These are phyloP conservation scores for Marvania coccoides DNA, from an alignment of 139 green algal species.

Conservation along the genomic window DNA sequence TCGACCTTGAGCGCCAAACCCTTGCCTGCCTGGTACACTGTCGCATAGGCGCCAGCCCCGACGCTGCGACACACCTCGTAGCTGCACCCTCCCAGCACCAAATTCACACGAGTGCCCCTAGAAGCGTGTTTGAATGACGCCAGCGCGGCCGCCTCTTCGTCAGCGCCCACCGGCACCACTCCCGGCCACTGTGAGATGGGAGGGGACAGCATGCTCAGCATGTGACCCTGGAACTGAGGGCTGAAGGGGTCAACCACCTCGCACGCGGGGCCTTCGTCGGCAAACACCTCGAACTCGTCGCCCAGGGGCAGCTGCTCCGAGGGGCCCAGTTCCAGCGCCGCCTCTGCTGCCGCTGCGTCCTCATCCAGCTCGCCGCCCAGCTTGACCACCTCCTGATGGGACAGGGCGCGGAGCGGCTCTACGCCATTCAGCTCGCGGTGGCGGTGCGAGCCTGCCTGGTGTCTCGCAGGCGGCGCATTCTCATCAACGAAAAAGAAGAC, in stretches of 20 bases:
- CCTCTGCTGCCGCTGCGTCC: conserved; percentile 4
- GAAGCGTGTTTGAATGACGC: neutral
- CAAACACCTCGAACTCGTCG: conserved; percentile 6
- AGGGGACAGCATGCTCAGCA: conserved; percentile 18
- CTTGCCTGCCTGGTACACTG: conserved; percentile 14
- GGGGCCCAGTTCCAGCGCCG: neutral
- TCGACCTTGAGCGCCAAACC: conserved; percentile 30
- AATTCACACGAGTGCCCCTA: neutral
- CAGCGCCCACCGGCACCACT: conserved; percentile 5
- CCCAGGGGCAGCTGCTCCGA: neutral
- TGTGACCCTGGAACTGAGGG: conserved; percentile 8
- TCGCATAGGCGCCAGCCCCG: conserved; percentile 28
- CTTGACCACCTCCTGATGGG: too few relatives aligned
- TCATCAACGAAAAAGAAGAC: too few relatives aligned
- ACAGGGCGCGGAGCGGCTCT: too few relatives aligned
- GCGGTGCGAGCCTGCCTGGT: too few relatives aligned
- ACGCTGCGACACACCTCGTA: neutral
- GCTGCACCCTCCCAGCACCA: conserved; percentile 3
- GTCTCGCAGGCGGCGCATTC: too few relatives aligned
- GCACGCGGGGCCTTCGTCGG: neutral
- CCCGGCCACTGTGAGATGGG: conserved; percentile 21
- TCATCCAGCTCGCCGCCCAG: neutral
- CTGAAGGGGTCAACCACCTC: conserved; percentile 24
- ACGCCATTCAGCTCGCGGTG: too few relatives aligned
- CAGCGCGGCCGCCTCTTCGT: neutral